Evolutionary conservation across 495 filamentous ascomycete genomes (phyloP), one percentile per base, ranked within the genome.

Genomic region (Astrocystis sublimbata): DNA sequence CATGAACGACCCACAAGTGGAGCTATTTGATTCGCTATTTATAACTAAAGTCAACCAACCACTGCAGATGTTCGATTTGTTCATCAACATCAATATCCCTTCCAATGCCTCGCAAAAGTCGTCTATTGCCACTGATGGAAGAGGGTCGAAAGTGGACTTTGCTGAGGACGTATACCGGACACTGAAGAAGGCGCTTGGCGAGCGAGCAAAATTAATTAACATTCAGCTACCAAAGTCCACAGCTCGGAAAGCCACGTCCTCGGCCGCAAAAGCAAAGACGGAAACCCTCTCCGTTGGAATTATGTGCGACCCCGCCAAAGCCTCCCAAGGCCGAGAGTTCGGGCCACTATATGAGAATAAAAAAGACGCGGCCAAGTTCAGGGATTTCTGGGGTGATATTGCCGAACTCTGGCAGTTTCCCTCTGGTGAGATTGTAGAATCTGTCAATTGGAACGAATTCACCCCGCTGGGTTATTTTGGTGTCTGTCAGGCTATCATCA

Each of bases 11-110:
- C 81, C 80, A n/a, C 73, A 83, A 19, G 83, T 85, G 53, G 91
- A 97, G 68, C 88, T 90, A 60, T 97, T 97, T 65, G 88, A 89
- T 36, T 78, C 87, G 3, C 85, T 89, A 6, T 97, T 98, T 71
- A 91, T 97, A 40, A 71, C 86, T 28, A 89, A 86, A 67, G 81
- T 84, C 15, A 80, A 93, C 65, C 75, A 88, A 33, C 80, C 85
- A n/a, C 73, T 86, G 24, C 81, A 89, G 40, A 85, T 80, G 55
- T 97, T 88, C 69, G 94, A 98, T 72, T 74, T 87, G 21, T 64
- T 86, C 36, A 53, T 83, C 17, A 71, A 65, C 23, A 61, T 83
- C 31, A 62, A 65, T 21, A 19, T 67, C 4, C 64, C 64, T 15
- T 64, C 68, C 33, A 60, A 61, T 51, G n/a, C 58, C 1, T 19